Conservation (phyloP, 331 rosid species). For the Cydonia oblonga region DNA sequence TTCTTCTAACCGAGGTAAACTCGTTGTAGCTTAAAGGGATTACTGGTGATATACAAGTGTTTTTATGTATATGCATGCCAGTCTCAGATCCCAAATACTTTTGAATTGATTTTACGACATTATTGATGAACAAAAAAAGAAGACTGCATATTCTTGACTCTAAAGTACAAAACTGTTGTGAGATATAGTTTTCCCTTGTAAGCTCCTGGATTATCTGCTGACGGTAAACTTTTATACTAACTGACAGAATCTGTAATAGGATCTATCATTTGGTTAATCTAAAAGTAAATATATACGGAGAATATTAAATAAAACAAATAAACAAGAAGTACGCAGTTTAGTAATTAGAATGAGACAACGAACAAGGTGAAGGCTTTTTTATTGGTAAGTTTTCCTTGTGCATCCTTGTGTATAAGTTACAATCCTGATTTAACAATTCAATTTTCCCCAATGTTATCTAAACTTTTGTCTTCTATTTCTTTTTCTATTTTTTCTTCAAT, state of each 20-base stretch:
- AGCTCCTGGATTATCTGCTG: background rate
- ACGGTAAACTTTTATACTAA: too few species aligned
- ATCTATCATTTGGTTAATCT: background rate
- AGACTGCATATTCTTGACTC: background rate
- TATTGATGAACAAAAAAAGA: background rate
- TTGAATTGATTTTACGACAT: background rate
- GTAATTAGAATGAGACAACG: background rate
- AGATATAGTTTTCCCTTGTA: background rate
- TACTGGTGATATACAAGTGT: background rate
- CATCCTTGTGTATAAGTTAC: background rate
- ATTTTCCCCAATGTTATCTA: background rate
- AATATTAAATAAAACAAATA: background rate
- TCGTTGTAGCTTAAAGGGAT: background rate
- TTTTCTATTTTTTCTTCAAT: background rate
- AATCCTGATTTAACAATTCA: background rate
- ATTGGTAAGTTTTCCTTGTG: background rate
- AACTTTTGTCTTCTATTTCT: background rate
- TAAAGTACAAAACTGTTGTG: background rate
- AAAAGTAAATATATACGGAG: background rate
- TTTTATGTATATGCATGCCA: background rate
- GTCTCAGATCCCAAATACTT: background rate
- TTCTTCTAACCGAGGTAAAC: conserved; percentile 81
- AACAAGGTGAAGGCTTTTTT: background rate
- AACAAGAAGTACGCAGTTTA: background rate
- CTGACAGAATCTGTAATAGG: background rate